Evolutionary conservation across 2,329 filamentous ascomycete genomes (phyloP), one percentile per base, ranked within the genome.

Genomic region (Geosmithia putterillii): DNA sequence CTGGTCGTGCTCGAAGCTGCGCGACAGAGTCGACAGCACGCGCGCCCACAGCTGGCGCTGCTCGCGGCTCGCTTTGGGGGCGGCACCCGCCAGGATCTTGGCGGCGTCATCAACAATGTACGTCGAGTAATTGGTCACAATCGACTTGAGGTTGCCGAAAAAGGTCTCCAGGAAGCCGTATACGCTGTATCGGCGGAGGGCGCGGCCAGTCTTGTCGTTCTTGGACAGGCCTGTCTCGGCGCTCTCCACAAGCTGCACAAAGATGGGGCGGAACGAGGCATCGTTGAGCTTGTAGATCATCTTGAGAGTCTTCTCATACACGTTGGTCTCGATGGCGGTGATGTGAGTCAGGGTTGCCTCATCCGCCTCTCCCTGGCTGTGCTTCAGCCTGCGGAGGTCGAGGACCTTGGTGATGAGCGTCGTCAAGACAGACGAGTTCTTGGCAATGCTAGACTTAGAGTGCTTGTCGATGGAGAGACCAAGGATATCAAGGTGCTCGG

Each of bases 201-300:
- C 62, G 48, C 69, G 73, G 42, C 79, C 81, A 20, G 64, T 52
- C 14, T 58, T 58, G 52, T 87, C 81, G 46, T 72, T 74, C 64
- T 81, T 79, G 17, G 80, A 64, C 38, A 84, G 61, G 0, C 70
- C 72, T 2, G 69, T 65, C 17, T 69, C 71, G 1, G 83, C 75
- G 84, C 89, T 95, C 45, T 94, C 86, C 39, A 94, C 71, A n/a
- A 95, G 67, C 50, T 83, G 78, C 15, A 80, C 74, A 66, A 96
- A 98, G 48, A 98, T 79, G 1, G 92, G 94, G 12, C 89, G 76
- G 77, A 98, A 98, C 1, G 84, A 79, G 1, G 84, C 81, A 57
- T 98, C 92, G 63, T 95, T 96, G 48, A 98, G 76, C 69, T 96
- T 96, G 69, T 94, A 87, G 43, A 95, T 84, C 80, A 95, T 92